Conservation (phyloP, 805 yeast species). For the Wickerhamomyces silvicola region DNA sequence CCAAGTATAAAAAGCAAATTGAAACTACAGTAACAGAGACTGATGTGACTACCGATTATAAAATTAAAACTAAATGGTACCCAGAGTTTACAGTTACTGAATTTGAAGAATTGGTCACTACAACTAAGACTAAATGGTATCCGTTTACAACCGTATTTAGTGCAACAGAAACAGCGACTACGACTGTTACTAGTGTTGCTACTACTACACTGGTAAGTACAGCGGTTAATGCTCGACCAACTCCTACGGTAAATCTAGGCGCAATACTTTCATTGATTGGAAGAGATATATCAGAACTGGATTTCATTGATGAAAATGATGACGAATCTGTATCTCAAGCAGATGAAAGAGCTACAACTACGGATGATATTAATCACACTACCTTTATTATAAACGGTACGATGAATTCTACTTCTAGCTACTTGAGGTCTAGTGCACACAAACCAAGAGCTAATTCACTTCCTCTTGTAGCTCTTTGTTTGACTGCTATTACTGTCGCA, state of each 20-base stretch:
- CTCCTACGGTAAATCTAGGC: constrained; percentile 10
- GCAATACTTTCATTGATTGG: too few relatives aligned
- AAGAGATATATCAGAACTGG: too few relatives aligned
- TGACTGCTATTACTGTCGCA: too few relatives aligned
- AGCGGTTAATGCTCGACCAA: constrained; percentile 11
- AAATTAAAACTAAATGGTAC: constrained; percentile 13
- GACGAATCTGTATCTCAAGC: too few relatives aligned
- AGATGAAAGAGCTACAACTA: too few relatives aligned
- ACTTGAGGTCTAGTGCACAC: too few relatives aligned
- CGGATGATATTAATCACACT: too few relatives aligned
- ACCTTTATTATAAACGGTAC: too few relatives aligned
- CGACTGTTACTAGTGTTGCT: constrained; percentile 8
- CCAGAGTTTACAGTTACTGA: constrained; percentile 21
- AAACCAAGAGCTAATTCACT: too few relatives aligned
- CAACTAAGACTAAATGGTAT: constrained; percentile 17
- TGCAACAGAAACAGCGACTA: constrained; percentile 5
- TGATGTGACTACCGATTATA: constrained; percentile 10
- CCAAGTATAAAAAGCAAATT: constrained; percentile 11
- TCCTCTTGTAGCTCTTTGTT: too few relatives aligned
- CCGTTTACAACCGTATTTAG: constrained; percentile 15
- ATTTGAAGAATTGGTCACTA: constrained; percentile 17
- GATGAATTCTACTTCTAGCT: too few relatives aligned
- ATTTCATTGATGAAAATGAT: too few relatives aligned
- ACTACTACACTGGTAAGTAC: constrained; percentile 10
- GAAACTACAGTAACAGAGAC: constrained; percentile 13